phyloP scores from a whole-genome alignment of 352 stramenopile genomes.

The Pythium sukuiense region DNA sequence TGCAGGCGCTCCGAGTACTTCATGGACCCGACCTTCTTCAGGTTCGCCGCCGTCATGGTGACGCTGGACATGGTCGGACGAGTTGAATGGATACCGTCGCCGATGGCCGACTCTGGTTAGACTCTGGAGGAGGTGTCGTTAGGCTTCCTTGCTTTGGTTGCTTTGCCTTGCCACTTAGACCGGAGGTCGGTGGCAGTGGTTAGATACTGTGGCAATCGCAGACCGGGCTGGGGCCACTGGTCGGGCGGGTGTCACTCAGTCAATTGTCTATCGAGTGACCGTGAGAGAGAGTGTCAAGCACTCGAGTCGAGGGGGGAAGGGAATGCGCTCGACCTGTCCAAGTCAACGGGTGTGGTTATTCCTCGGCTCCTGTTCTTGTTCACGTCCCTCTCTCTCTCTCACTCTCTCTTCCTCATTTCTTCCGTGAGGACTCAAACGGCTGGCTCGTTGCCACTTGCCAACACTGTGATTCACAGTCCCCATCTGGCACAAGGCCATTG shows the following conservation, averaged over 20 bases:
- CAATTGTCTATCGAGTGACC: slow-evolving; percentile 8
- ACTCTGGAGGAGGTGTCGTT: neutral
- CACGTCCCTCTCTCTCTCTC: slow-evolving; percentile 3
- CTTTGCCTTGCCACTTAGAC: neutral
- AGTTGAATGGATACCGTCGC: neutral
- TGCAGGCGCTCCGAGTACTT: slow-evolving; percentile 43
- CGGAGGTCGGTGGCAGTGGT: neutral
- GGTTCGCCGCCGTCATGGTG: neutral
- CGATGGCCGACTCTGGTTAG: neutral
- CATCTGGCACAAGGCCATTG: neutral
- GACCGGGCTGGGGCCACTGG: neutral
- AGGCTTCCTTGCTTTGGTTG: too few relatives aligned
- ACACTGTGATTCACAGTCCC: neutral
- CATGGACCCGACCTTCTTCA: slow-evolving; percentile 26
- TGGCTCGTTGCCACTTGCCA: slow-evolving; percentile 5
- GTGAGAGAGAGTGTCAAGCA: neutral
- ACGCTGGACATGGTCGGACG: neutral
- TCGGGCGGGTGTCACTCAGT: neutral
- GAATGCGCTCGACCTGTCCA: neutral
- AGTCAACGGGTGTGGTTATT: neutral
- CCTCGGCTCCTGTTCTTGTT: slow-evolving; percentile 6
- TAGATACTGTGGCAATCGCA: neutral
- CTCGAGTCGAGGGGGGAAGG: neutral
- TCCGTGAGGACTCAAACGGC: neutral
- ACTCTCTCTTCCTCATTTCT: slow-evolving; percentile 6